Evolutionary conservation across 2,329 filamentous ascomycete genomes (phyloP).

Genomic region (Pestalotiopsis sp.): DNA sequence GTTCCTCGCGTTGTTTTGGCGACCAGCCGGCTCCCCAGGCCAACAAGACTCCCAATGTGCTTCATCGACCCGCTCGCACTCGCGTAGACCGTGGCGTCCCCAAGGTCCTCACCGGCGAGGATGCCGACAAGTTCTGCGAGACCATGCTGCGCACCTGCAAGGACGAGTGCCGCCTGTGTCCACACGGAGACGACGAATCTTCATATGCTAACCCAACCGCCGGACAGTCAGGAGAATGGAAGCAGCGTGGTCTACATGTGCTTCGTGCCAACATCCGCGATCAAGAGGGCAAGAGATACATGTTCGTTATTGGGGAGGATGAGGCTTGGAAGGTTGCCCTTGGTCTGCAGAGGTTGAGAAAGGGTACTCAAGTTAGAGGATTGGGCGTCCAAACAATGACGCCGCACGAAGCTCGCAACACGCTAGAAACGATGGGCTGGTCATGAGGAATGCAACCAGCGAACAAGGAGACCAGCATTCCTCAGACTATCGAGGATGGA

Average conservation of each 20-base stretch:
- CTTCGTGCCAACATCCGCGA: constrained; percentile 67
- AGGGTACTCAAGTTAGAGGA: constrained; percentile 62
- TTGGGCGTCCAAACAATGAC: constrained; percentile 62
- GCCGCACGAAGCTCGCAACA: constrained; percentile 53
- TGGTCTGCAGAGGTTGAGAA: constrained; percentile 62
- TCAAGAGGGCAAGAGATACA: constrained; percentile 66
- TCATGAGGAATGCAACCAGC: constrained; percentile 12
- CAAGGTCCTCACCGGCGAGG: constrained; percentile 61
- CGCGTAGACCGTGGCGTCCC: constrained; percentile 50
- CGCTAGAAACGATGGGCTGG: constrained; percentile 64
- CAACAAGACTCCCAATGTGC: constrained; percentile 39
- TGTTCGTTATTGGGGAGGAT: constrained; percentile 66
- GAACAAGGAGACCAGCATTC: neutral
- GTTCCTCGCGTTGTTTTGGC: constrained; percentile 63
- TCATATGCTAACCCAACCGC: constrained; percentile 43
- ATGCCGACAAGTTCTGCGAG: constrained; percentile 61
- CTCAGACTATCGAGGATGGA: neutral
- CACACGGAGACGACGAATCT: constrained; percentile 45
- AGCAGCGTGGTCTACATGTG: constrained; percentile 60
- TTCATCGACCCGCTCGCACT: constrained; percentile 47
- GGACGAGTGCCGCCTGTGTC: constrained; percentile 61
- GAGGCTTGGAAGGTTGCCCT: constrained; percentile 71
- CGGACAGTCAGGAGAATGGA: constrained; percentile 56
- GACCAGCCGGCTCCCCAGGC: constrained; percentile 41
- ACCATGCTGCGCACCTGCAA: constrained; percentile 68